Evolutionary conservation across 2,329 filamentous ascomycete genomes (phyloP), one percentile per base, ranked within the genome.

Genomic region (Graphilbum fragrans): DNA sequence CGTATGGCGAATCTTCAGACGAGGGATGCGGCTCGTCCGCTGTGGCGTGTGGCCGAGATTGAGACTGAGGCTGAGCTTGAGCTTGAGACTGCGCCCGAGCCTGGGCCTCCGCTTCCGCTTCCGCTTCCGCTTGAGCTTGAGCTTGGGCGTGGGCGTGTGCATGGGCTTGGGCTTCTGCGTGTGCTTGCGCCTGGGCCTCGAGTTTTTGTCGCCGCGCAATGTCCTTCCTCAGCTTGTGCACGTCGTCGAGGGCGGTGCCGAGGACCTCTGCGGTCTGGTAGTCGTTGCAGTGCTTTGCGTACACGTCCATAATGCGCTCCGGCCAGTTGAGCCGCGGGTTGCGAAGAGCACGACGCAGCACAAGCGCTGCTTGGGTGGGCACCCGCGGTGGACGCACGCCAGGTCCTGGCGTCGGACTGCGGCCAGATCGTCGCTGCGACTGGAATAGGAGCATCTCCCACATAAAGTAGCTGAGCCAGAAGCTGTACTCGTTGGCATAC

Each of bases 381-480:
- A 75, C 72, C 19, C 79, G 73, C 36, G 74, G 22, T 27, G 12
- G 14, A 18, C 65, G 8, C 66, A 66, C 38, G 69, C 67, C 17
- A 0, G 53, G 50, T 3, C 47, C 29, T 5, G 71, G 70, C 0
- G 68, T 72, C 2, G 70, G 66, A 45, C 73, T 74, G 44, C 70
- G 64, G 29, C 63, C 61, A 42, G 68, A 72, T 41, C 70, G 66
- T 44, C 58, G 62, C 5, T 67, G 66, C 2, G 65, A 61, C 20
- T 53, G 47, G 48, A 73, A 76, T 5, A 75, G 53, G 44, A 82
- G 70, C 70, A 96, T 81, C 61, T 96, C 92, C 82, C 87, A 96
- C 41, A 81, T 70, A 60, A 95, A 95, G 60, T 86, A 95, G 35
- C 80, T 78, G 42, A 88, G 71, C 92, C 92, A 98, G 58, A 96